Evolutionary conservation across 441 rosid genomes (phyloP).

Genomic region (Corymbia calophylla): DNA sequence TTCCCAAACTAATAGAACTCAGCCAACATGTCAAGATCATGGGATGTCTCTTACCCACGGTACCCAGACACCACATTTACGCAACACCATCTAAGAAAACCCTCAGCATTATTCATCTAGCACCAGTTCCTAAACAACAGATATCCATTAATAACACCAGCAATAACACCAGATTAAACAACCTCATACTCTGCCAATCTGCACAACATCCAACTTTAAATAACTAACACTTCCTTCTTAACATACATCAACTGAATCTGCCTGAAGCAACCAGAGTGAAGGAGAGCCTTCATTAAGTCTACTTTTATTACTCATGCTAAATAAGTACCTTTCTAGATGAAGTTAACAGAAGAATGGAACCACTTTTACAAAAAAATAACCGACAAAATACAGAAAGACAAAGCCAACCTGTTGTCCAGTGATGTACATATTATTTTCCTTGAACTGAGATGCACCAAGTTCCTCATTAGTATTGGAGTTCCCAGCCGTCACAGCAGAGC

Average conservation of each 20-base stretch:
- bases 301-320: background rate
- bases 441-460: conserved; percentile 65
- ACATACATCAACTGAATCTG: background rate
- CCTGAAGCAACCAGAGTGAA: background rate
- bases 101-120: background rate
- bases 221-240: background rate
- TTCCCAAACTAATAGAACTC: background rate
- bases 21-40: background rate
- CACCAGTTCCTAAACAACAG: background rate
- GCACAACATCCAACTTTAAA: background rate
- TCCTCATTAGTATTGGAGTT: conserved; percentile 70
- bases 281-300: background rate
- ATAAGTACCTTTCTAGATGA: background rate
- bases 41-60: background rate
- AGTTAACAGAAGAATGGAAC: background rate
- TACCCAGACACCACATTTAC: background rate
- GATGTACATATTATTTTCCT: conserved; percentile 71
- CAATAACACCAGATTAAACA: background rate
- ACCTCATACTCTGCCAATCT: background rate
- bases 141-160: background rate
- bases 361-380: background rate
- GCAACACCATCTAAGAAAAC: background rate
- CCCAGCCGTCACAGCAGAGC: conserved; percentile 56
- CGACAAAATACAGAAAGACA: background rate
- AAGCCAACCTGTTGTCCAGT: conserved; percentile 64